Conservation (phyloP, 2,329 filamentous ascomycete species). For the Fragosphaeria purpurea region DNA sequence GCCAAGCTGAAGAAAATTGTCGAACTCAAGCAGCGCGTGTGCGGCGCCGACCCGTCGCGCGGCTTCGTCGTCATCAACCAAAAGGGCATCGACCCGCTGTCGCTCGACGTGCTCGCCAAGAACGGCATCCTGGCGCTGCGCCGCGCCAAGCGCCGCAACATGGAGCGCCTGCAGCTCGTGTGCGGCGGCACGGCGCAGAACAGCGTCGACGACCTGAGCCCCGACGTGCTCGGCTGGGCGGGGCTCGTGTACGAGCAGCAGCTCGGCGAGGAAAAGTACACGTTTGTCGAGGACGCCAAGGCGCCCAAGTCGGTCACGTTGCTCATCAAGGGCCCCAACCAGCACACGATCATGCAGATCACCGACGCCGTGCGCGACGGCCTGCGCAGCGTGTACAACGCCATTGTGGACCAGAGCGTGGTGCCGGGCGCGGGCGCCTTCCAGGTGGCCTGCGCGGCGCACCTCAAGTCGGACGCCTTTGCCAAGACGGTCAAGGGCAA, state of each 20-base stretch:
- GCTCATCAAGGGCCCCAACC: slow-evolving; percentile 95
- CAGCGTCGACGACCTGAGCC: slow-evolving; percentile 85
- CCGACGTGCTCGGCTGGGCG: slow-evolving; percentile 88
- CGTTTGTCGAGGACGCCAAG: slow-evolving; percentile 97
- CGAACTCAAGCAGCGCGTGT: slow-evolving; percentile 95
- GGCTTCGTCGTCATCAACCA: slow-evolving; percentile 98
- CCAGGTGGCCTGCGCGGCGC: slow-evolving; percentile 84
- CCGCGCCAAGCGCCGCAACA: slow-evolving; percentile 94
- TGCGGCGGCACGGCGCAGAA: slow-evolving; percentile 90
- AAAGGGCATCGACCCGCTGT: slow-evolving; percentile 96
- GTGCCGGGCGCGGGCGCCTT: slow-evolving; percentile 92
- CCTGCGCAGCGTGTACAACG: slow-evolving; percentile 94
- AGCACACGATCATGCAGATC: slow-evolving; percentile 93
- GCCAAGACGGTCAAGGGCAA: slow-evolving; percentile 91
- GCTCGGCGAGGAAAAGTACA: slow-evolving; percentile 97
- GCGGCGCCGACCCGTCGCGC: slow-evolving; percentile 86
- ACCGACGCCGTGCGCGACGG: slow-evolving; percentile 94
- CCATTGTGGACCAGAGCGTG: slow-evolving; percentile 95
- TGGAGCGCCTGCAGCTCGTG: slow-evolving; percentile 93
- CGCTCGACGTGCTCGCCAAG: slow-evolving; percentile 91
- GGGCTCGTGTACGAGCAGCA: slow-evolving; percentile 96
- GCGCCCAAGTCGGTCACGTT: slow-evolving; percentile 96
- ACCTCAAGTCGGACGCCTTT: slow-evolving; percentile 80
- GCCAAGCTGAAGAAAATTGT: slow-evolving; percentile 96
- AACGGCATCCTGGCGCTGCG: slow-evolving; percentile 93